phyloP scores from a whole-genome alignment of 495 filamentous ascomycete genomes.

The Astrocystis sublimbata region DNA sequence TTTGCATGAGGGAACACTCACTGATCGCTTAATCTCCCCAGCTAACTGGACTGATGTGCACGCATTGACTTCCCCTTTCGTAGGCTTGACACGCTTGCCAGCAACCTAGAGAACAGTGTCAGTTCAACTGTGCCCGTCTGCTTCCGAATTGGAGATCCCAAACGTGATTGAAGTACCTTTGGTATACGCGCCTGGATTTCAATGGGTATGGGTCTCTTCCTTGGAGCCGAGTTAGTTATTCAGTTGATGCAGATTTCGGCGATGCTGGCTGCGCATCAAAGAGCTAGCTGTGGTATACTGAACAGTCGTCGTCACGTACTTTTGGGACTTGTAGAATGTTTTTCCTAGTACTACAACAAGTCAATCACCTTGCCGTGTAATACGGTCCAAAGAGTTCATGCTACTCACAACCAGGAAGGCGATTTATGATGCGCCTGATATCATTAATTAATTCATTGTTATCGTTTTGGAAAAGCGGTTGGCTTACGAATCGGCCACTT shows the following conservation, averaged over 20 bases:
- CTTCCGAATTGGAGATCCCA: not conserved
- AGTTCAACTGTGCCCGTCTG: not conserved
- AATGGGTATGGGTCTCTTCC: slow-evolving; percentile 88
- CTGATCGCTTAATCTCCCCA: slow-evolving; percentile 36
- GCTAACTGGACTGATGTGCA: slow-evolving; percentile 27
- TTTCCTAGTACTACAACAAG: slow-evolving; percentile 17
- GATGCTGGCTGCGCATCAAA: slow-evolving; percentile 36
- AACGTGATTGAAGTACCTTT: slow-evolving; percentile 42
- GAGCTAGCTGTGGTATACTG: slow-evolving; percentile 75
- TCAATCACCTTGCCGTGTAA: not conserved
- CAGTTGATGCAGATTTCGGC: not conserved
- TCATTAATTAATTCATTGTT: not conserved
- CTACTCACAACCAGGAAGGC: slow-evolving; percentile 18
- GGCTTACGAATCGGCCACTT: slow-evolving; percentile 18
- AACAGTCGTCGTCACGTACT: slow-evolving; percentile 77
- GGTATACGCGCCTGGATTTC: slow-evolving; percentile 61
- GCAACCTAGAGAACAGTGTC: slow-evolving; percentile 33
- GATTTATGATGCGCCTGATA: slow-evolving; percentile 20
- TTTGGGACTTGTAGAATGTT: slow-evolving; percentile 22
- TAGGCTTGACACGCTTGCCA: slow-evolving; percentile 62
- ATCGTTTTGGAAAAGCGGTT: not conserved
- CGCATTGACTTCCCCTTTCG: slow-evolving; percentile 45
- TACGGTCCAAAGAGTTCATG: not conserved
- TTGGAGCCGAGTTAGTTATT: slow-evolving; percentile 70
- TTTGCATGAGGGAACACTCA: not conserved